These are phyloP conservation scores for Nissolia schottii DNA, from an alignment of 306 rosid genomes.

Conservation along the genomic window DNA sequence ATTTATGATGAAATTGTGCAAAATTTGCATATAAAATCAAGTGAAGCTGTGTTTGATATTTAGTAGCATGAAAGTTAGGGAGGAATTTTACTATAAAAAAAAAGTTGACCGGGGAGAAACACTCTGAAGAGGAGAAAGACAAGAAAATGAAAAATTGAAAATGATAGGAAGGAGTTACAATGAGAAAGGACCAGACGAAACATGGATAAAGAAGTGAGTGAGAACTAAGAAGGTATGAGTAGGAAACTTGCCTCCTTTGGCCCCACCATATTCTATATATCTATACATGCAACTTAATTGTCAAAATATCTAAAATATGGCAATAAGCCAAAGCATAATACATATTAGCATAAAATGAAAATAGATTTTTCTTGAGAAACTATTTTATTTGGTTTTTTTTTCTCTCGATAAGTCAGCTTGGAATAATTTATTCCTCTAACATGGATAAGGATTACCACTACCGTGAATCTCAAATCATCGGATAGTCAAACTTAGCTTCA, in stretches of 20 bases:
- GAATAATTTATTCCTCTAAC: no score
- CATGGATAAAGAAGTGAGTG: not conserved
- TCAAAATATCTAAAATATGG: not conserved
- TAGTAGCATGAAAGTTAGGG: not conserved
- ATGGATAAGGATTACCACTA: no score
- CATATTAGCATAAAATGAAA: no score
- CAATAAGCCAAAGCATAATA: no score
- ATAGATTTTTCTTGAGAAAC: no score
- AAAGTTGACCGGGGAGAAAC: not conserved
- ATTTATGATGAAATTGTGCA: no score
- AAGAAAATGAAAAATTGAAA: not conserved
- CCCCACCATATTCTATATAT: not conserved
- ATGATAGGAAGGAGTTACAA: not conserved
- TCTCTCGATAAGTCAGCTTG: no score
- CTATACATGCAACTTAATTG: not conserved
- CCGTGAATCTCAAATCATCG: no score
- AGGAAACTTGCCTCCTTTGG: not conserved
- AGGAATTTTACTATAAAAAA: no score
- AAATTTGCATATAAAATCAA: no score
- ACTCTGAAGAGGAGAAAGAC: not conserved
- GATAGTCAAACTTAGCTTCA: no score
- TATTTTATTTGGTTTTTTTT: no score
- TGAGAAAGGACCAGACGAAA: not conserved
- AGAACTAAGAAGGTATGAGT: not conserved
- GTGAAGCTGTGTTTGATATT: not conserved